These are phyloP conservation scores for Solanum virginianum DNA, from an alignment of 257 asterid genomes.

Conservation along the genomic window DNA sequence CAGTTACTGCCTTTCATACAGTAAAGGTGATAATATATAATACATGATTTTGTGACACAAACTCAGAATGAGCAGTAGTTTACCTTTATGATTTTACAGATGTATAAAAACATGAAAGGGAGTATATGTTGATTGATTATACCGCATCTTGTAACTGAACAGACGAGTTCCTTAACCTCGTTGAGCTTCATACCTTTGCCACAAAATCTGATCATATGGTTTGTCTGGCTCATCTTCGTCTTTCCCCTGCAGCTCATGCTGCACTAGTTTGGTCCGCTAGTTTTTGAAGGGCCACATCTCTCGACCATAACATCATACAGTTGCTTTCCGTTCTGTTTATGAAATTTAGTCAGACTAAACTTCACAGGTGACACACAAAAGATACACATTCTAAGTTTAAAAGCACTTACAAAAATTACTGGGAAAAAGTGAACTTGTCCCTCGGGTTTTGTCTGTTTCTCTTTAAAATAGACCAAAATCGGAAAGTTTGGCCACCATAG, in stretches of 20 bases:
- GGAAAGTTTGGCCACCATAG: slow-evolving; percentile 98
- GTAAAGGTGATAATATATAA: neutral
- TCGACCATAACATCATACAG: slow-evolving; percentile 84
- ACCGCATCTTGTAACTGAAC: neutral
- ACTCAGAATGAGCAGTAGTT: neutral
- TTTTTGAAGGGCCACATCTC: slow-evolving; percentile 84
- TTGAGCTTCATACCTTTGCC: slow-evolving; percentile 13
- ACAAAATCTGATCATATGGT: neutral
- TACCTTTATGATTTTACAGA: neutral
- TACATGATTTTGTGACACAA: neutral
- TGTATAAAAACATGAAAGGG: neutral
- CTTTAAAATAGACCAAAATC: slow-evolving; percentile 83
- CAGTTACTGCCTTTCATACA: neutral
- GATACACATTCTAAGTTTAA: neutral
- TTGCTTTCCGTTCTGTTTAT: slow-evolving; percentile 73
- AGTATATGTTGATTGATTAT: neutral
- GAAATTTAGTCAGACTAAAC: neutral
- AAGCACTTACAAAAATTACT: slow-evolving; percentile 69
- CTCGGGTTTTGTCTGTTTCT: slow-evolving; percentile 81
- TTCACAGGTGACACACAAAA: neutral
- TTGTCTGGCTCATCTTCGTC: neutral
- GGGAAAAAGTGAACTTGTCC: slow-evolving; percentile 90
- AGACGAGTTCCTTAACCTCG: neutral
- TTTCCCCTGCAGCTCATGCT: neutral
- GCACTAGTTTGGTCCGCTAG: slow-evolving; percentile 55